Conservation (phyloP, 441 rosid genomes). For the Capsella rubella region DNA sequence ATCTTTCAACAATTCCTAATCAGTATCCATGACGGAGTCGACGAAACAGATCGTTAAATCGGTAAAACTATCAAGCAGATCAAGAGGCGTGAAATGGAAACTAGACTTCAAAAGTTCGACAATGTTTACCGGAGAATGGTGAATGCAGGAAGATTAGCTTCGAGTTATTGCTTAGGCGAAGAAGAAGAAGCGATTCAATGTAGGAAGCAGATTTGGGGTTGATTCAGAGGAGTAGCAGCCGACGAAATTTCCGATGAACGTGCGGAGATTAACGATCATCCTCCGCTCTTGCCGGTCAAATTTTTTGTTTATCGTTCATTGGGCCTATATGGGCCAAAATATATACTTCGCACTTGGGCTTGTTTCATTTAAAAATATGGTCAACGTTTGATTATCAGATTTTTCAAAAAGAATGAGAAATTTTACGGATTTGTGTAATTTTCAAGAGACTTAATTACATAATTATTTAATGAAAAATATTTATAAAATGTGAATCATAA, state of each 20-base stretch:
- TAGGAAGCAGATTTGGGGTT: conserved; percentile 19
- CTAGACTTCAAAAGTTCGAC: background rate
- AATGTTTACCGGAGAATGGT: conserved; percentile 34
- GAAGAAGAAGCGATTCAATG: conserved; percentile 25
- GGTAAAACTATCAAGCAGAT: conserved; percentile 8
- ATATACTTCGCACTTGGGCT: background rate
- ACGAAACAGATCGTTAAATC: background rate
- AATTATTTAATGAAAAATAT: too few species aligned
- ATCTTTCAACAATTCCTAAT: conserved; percentile 19
- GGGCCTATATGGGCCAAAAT: conserved; percentile 23
- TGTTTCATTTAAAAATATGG: background rate
- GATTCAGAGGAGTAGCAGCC: conserved; percentile 20
- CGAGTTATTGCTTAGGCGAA: conserved; percentile 5
- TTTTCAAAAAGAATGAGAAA: too few species aligned
- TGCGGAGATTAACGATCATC: conserved; percentile 39
- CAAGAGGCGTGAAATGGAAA: conserved; percentile 27
- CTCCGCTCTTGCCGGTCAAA: conserved; percentile 42
- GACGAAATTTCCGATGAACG: conserved; percentile 38
- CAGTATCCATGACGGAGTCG: background rate
- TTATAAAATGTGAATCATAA: background rate
- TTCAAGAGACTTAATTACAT: too few species aligned
- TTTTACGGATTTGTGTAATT: too few species aligned
- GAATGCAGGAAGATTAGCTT: conserved; percentile 20
- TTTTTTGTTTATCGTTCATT: background rate
- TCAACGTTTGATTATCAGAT: too few species aligned